Base-by-base conservation (phyloP, 371 early-diverging fungal species). In the Rhizopus arrhizus region DNA sequence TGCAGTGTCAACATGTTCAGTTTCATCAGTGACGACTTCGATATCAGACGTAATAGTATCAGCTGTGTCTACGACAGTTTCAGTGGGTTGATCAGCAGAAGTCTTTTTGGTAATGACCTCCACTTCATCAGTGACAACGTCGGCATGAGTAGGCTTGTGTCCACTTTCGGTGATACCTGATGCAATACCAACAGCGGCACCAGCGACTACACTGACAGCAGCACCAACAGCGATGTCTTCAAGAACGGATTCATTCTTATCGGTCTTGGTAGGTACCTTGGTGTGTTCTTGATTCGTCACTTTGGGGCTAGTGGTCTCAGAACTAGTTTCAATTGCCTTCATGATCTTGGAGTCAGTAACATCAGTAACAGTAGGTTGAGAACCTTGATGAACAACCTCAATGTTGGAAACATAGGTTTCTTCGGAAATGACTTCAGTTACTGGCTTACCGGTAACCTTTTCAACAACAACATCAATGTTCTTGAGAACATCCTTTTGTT, bases 391-490 rank as follows among this genome's bases (percentile, higher is more conserved):
- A 43, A 55, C 31, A 11, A 31, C 55, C 11, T 55, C 55, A 29
- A 31, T 32, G 9, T 15, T 40, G 7, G 53, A 10, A 7, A 28
- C 40, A 48, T 49, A 29, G 40, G 42, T 46, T 2, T 46, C 54
- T 10, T 50, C 61, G 41, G 41, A 7, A 52, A 38, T 50, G 12
- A 31, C 31, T n/a, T 34, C 42, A 33, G 4, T 32, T 0, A 5
- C 13, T n/a, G 47, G 40, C 5, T 53, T 22, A 7, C 35, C 41
- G 2, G 53, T 16, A 10, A 64, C 53, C 9, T 43, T 61, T 31
- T 65, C 56, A 3, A 56, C 41, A 11, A 60, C 48, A 33, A 40
- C 13, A 9, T 74, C 66, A 32, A 74, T 42, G 1, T 68, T 42
- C 16, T 59, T 52, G 5, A 64, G 32, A 1, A 62, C 31, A 13